Base-by-base conservation (phyloP, 2,329 filamentous ascomycete species). In the Emmonsiellopsis sp. region DNA sequence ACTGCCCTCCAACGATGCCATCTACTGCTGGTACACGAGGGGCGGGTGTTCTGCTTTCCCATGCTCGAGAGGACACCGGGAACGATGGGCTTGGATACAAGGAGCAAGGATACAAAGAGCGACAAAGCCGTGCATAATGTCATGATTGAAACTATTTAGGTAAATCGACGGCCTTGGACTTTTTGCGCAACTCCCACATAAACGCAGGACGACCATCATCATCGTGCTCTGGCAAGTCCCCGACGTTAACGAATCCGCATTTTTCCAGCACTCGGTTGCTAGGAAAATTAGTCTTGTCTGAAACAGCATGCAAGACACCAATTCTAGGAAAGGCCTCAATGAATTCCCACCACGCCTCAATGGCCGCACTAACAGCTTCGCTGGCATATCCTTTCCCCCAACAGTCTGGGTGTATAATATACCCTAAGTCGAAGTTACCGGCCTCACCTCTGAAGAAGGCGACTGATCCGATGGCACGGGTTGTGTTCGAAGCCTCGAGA, bases 321-420 rank as follows among this genome's bases (percentile, higher is more conserved):
- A 27, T 34, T n/a, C n/a, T 17, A 31, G n/a, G 39, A 11, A 11
- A 8, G 32, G 31, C 9, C 1, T n/a, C n/a, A 14, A 53, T 34
- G 6, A 64, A 56, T 5, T 56, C 58, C 61, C 62, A 64, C 61
- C 62, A 65, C 2, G 55, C 56, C 45, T 60, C 53, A 11, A 63
- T 48, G 10, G 63, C 45, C 3, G 53, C 59, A 36, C 49, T 40
- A n/a, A 62, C 56, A 4, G 62, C 62, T 55, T 65, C 62, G 9
- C 55, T 62, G 31, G 55, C 53, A 34, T 58, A 64, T 7, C 62
- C 61, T 33, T 56, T 60, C 0, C 61, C 58, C 62, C 62, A 65
- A 27, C 52, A 59, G 13, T 58, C 58, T 1, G 62, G 62, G 42
- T 64, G 62, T 6, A 63, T 53, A 17, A 56, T 53, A 33, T 62